A percentile compares a stretch with the other conserved stretches of the same genome.
phyloP scores from a whole-genome alignment of 805 yeast species.

The Suhomyces xylopsoci region DNA sequence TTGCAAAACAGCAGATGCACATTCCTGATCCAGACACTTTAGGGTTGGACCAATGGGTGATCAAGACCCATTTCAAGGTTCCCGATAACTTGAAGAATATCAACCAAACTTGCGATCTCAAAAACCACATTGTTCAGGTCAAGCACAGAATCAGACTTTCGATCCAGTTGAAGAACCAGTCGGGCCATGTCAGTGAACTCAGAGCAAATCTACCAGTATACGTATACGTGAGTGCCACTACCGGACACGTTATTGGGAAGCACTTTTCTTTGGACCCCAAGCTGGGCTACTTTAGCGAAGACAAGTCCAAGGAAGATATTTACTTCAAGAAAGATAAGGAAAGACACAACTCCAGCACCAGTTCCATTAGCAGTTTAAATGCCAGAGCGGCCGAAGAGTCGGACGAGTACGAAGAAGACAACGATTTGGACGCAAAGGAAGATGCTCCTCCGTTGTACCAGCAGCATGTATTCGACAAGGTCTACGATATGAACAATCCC shows the following conservation, averaged over 20 bases:
- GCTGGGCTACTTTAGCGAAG: constrained; percentile 21
- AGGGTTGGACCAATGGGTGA: constrained; percentile 43
- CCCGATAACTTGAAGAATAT: constrained; percentile 40
- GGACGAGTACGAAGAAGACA: constrained; percentile 15
- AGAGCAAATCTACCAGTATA: constrained; percentile 50
- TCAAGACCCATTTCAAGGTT: constrained; percentile 38
- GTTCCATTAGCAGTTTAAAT: background rate
- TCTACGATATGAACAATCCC: constrained; percentile 34
- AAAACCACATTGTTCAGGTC: constrained; percentile 40
- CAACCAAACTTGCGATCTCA: constrained; percentile 43
- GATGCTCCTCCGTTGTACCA: constrained; percentile 46
- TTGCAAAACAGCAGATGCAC: constrained; percentile 24
- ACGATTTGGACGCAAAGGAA: constrained; percentile 23
- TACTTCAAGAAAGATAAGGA: constrained; percentile 27
- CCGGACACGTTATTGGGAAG: constrained; percentile 34
- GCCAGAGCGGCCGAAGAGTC: background rate
- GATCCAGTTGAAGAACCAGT: constrained; percentile 45
- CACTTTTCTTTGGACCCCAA: constrained; percentile 31
- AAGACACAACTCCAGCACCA: background rate
- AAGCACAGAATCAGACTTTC: constrained; percentile 44
- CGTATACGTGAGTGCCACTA: constrained; percentile 40
- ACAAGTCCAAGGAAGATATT: constrained; percentile 22
- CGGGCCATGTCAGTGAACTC: constrained; percentile 51
- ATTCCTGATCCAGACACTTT: constrained; percentile 19
- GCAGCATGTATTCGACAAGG: constrained; percentile 34